These are phyloP conservation scores for Penicillium sp. DNA, from an alignment of 2,329 filamentous ascomycete genomes.

Conservation along the genomic window DNA sequence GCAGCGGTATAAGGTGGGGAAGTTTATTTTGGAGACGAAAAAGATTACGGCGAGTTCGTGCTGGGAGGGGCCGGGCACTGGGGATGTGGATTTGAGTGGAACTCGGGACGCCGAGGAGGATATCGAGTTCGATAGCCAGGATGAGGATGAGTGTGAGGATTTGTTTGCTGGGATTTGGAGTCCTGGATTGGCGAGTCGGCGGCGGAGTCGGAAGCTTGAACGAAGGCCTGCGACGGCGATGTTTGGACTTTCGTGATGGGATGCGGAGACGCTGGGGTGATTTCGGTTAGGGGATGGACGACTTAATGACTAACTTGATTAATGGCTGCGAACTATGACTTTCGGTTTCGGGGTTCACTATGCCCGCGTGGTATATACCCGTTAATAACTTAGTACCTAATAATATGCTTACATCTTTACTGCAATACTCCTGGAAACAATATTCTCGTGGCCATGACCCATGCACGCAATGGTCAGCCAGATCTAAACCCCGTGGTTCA, in stretches of 20 bases:
- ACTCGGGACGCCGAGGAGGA: not conserved
- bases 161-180: conserved; percentile 65
- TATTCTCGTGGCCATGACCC: not conserved
- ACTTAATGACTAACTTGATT: not conserved
- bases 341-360: not conserved
- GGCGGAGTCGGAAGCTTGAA: conserved; percentile 45
- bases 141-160: conserved; percentile 69
- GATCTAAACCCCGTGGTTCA: not conserved
- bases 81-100: not conserved
- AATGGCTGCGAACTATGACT: not conserved
- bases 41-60: conserved; percentile 52
- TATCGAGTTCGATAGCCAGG: conserved; percentile 61
- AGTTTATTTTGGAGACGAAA: conserved; percentile 66
- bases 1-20: conserved; percentile 67
- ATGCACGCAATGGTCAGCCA: not conserved
- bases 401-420: not conserved
- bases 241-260: conserved; percentile 25
- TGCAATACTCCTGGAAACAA: not conserved
- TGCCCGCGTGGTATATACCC: not conserved
- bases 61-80: conserved; percentile 51
- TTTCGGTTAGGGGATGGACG: not conserved
- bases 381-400: not conserved
- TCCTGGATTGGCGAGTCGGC: conserved; percentile 52
- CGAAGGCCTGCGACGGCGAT: conserved; percentile 28
- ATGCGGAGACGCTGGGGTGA: not conserved